Conservation (phyloP, 441 rosid genomes). For the Gossypium aridum region DNA sequence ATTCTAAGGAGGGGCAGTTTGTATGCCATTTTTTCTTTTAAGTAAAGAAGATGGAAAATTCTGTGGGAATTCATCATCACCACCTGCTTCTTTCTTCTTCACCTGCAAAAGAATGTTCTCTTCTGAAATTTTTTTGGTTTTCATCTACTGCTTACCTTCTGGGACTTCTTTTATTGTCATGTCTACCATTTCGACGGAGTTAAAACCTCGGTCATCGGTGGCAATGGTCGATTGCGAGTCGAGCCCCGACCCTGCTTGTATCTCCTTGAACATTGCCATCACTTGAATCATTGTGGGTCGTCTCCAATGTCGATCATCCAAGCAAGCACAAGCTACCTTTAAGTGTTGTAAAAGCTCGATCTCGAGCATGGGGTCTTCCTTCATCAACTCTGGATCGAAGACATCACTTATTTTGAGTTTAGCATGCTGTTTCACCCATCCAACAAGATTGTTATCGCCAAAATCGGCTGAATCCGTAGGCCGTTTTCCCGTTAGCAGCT, state of each 20-base stretch:
- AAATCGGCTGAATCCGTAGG: slow-evolving; percentile 94
- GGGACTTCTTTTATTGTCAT: slow-evolving; percentile 77
- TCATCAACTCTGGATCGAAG: slow-evolving; percentile 64
- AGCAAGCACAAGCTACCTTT: slow-evolving; percentile 66
- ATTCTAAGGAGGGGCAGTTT: slow-evolving; percentile 22
- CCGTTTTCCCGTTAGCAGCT: slow-evolving; percentile 80
- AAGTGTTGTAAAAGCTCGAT: slow-evolving; percentile 73
- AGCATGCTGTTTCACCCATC: slow-evolving; percentile 95
- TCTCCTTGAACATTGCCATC: slow-evolving; percentile 71
- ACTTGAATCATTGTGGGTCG: slow-evolving; percentile 83
- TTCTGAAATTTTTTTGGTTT: slow-evolving; percentile 11
- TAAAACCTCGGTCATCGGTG: slow-evolving; percentile 59
- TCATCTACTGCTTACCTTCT: slow-evolving; percentile 37
- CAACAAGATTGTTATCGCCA: slow-evolving; percentile 94
- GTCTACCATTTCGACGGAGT: slow-evolving; percentile 56
- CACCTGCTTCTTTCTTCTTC: slow-evolving; percentile 15
- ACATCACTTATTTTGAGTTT: slow-evolving; percentile 63
- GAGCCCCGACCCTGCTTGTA: slow-evolving; percentile 68
- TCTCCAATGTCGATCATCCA: slow-evolving; percentile 61
- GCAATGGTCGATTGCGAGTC: slow-evolving; percentile 64
- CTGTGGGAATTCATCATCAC: slow-evolving; percentile 25
- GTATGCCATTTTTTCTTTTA: slow-evolving; percentile 10
- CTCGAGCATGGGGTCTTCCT: slow-evolving; percentile 59
- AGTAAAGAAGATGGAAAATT: slow-evolving; percentile 38
- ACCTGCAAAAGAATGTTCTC: slow-evolving; percentile 29